Evolutionary conservation across 495 filamentous ascomycete species (phyloP).

Genomic region (Neurospora sp.): DNA sequence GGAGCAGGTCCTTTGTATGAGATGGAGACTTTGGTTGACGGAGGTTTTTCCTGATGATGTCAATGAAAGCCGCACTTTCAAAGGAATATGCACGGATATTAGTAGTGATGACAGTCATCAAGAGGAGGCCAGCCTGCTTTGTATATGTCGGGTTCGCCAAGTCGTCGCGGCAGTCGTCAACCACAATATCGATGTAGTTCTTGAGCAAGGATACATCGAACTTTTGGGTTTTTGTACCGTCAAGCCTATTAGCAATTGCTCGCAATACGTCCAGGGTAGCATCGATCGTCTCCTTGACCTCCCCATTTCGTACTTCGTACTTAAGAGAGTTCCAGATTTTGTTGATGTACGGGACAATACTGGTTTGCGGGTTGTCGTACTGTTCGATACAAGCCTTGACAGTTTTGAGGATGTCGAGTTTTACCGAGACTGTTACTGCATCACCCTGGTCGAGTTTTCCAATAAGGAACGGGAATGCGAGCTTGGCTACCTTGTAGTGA

Average conservation of each 20-base stretch:
- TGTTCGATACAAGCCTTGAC: conserved; percentile 34
- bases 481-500: conserved; percentile 27
- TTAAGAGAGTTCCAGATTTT: conserved; percentile 46
- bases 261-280: conserved; percentile 37
- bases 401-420: conserved; percentile 42
- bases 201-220: conserved; percentile 24
- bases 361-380: conserved; percentile 31
- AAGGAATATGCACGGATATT: conserved; percentile 22
- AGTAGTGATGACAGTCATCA: conserved; percentile 33
- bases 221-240: conserved; percentile 21
- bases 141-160: conserved; percentile 35
- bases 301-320: conserved; percentile 49
- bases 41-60: conserved; percentile 28
- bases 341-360: conserved; percentile 28
- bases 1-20: conserved; percentile 32
- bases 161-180: conserved; percentile 34
- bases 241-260: conserved; percentile 30
- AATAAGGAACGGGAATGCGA: conserved; percentile 35
- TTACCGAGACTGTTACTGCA: conserved; percentile 39
- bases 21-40: conserved; percentile 29
- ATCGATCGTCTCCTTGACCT: conserved; percentile 39
- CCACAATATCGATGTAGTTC: conserved; percentile 27
- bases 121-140: conserved; percentile 33
- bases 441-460: conserved; percentile 42
- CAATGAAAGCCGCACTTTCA: conserved; percentile 24